Percentiles rank a stretch among this genome's conserved stretches.
phyloP scores from a whole-genome alignment of 2,329 filamentous ascomycete species.

The Orbilia quercus region DNA sequence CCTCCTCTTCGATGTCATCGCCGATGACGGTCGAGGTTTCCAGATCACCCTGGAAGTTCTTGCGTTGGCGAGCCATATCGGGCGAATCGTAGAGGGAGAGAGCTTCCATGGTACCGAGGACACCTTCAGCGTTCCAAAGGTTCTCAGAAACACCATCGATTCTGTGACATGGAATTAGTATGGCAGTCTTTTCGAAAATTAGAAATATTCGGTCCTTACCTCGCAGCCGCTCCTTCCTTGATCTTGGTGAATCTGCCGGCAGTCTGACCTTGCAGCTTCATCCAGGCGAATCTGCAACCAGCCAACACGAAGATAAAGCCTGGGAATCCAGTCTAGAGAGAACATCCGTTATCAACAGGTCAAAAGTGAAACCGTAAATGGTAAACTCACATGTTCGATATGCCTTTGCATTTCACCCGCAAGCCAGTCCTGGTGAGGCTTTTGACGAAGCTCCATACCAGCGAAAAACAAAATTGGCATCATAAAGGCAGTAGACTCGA shows the following conservation, averaged over 20 bases:
- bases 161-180: constrained; percentile 32
- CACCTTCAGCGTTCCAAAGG: constrained; percentile 59
- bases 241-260: constrained; percentile 58
- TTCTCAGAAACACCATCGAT: constrained; percentile 60
- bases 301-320: constrained; percentile 58
- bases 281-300: constrained; percentile 59
- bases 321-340: constrained; percentile 58
- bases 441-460: constrained; percentile 59
- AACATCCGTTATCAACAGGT: not conserved
- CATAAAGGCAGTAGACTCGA: constrained; percentile 57
- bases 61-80: constrained; percentile 54
- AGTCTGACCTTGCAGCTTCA: constrained; percentile 58
- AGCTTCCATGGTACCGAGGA: constrained; percentile 58
- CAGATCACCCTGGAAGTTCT: constrained; percentile 59
- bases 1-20: constrained; percentile 37
- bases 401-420: constrained; percentile 54
- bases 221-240: constrained; percentile 59
- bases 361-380: not conserved
- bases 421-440: constrained; percentile 59
- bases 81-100: constrained; percentile 59
- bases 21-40: constrained; percentile 48
- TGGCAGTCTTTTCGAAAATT: not conserved
- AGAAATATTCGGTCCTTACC: constrained; percentile 6
- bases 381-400: constrained; percentile 46
- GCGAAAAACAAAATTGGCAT: constrained; percentile 55